Base-by-base conservation (phyloP, 441 rosid genomes). In the Hura crepitans region DNA sequence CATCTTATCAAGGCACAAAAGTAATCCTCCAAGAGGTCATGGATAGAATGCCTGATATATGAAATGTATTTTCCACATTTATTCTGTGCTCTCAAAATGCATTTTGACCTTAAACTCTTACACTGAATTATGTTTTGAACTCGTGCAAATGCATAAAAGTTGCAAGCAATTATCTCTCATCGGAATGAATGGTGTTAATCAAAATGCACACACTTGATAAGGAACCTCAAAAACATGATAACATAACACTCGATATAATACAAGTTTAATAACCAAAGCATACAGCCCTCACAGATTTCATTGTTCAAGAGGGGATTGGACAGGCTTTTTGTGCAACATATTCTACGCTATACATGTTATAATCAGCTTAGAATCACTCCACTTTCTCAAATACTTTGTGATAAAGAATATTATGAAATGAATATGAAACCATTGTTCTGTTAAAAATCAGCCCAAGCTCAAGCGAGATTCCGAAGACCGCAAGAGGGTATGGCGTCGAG, bases 401-500 rank as follows among this genome's bases (percentile, higher is more conserved):
- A 74, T 10, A 66, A 72, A 83, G 80, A 80, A 60, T 59, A 45
- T 58, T 39, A 46, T 69, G 23, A 58, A 72, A 66, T 22, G n/a
- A 5, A 35, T 72, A 62, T 42, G 42, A 51, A 12, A 33, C 30
- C 37, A 18, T 59, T 62, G 30, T 51, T 59, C 11, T 4, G 18
- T 13, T 25, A 69, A 35, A 22, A 53, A 58, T 74, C 76, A 86
- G 49, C 90, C 87, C 31, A 72, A 71, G 74, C 97, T 93, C 76
- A 89, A 72, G 65, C 97, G 93, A 72, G 88, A 85, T 70, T 93
- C 98, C 0, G 77, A 33, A 11, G 83, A 77, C 13, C 84, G 82
- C 78, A 87, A 58, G 47, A 81, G 70, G 45, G 87, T 80, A 65
- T 92, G 98, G 53, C 98, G 90, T 2, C 97, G 83, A 27, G 99